A percentile compares a stretch with the other conserved stretches of the same genome.
These are phyloP conservation scores for Tirmania nivea DNA, from an alignment of 495 filamentous ascomycete species.

Conservation along the genomic window DNA sequence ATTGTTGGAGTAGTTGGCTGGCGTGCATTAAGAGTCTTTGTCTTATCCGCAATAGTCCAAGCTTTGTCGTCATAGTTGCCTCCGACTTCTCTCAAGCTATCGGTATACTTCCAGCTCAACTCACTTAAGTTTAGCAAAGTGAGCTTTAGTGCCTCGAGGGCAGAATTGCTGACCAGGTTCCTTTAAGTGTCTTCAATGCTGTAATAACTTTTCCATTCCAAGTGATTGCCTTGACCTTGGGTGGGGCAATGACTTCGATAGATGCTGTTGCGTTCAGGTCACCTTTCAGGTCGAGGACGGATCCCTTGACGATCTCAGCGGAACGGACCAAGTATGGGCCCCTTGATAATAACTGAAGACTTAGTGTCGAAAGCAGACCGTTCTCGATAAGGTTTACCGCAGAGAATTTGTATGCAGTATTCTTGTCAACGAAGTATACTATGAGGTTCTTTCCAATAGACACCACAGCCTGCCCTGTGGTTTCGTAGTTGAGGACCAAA, in stretches of 20 bases:
- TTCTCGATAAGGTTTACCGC: constrained; percentile 27
- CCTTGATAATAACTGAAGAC: constrained; percentile 39
- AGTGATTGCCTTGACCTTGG: constrained; percentile 27
- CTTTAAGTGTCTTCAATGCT: constrained; percentile 25
- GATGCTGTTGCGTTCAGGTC: constrained; percentile 49
- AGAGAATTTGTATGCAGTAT: constrained; percentile 45
- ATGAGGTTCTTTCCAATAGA: constrained; percentile 31
- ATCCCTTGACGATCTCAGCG: constrained; percentile 28
- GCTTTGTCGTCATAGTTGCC: constrained; percentile 40
- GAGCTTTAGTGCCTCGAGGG: too few relatives aligned
- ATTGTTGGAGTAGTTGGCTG: constrained; percentile 37
- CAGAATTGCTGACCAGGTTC: constrained; percentile 17
- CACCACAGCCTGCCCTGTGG: constrained; percentile 25
- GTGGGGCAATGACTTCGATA: constrained; percentile 39
- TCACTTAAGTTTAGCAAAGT: neutral
- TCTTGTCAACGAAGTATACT: constrained; percentile 35
- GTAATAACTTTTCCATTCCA: constrained; percentile 34
- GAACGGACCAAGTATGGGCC: constrained; percentile 57
- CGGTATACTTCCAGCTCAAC: constrained; percentile 46
- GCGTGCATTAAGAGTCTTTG: constrained; percentile 33
- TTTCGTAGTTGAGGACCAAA: constrained; percentile 36
- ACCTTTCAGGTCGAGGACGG: constrained; percentile 36
- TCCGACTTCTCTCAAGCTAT: constrained; percentile 49
- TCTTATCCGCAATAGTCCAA: constrained; percentile 37
- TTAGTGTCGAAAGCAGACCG: constrained; percentile 24